phyloP scores from a whole-genome alignment of 805 yeast genomes.

The Kuraishia piskuri region DNA sequence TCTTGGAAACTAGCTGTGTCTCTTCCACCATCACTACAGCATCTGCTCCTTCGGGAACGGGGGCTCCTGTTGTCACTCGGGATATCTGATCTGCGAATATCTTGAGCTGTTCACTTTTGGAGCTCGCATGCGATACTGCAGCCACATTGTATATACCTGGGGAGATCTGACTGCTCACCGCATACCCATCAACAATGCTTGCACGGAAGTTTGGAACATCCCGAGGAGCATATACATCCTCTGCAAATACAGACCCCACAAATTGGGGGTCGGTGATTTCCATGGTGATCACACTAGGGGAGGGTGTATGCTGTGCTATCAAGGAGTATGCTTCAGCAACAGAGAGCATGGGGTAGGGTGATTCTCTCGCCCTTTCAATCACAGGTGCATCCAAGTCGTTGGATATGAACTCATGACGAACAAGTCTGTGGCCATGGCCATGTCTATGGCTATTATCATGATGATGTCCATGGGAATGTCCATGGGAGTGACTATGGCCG shows the following conservation, averaged over 20 bases:
- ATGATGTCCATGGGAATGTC: constrained; percentile 10
- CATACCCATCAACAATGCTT: constrained; percentile 50
- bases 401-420: constrained; percentile 27
- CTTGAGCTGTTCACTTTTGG: constrained; percentile 12
- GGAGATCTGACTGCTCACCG: constrained; percentile 35
- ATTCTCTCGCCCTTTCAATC: constrained; percentile 30
- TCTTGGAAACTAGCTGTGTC: constrained; percentile 27
- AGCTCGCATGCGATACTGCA: constrained; percentile 32
- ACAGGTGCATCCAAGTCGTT: constrained; percentile 29
- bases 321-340: constrained; percentile 29
- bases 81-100: constrained; percentile 26
- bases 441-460: constrained; percentile 11
- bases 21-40: constrained; percentile 50
- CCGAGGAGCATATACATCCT: constrained; percentile 28
- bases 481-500: constrained; percentile 6
- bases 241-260: constrained; percentile 31
- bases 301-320: constrained; percentile 26
- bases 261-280: constrained; percentile 20
- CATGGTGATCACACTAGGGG: constrained; percentile 14
- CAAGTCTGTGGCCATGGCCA: constrained; percentile 20
- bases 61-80: constrained; percentile 49
- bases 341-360: constrained; percentile 40
- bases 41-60: constrained; percentile 43
- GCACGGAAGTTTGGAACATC: constrained; percentile 44
- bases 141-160: constrained; percentile 35